phyloP scores from a whole-genome alignment of 805 yeast species.

The Barnettozyma sucrosica region DNA sequence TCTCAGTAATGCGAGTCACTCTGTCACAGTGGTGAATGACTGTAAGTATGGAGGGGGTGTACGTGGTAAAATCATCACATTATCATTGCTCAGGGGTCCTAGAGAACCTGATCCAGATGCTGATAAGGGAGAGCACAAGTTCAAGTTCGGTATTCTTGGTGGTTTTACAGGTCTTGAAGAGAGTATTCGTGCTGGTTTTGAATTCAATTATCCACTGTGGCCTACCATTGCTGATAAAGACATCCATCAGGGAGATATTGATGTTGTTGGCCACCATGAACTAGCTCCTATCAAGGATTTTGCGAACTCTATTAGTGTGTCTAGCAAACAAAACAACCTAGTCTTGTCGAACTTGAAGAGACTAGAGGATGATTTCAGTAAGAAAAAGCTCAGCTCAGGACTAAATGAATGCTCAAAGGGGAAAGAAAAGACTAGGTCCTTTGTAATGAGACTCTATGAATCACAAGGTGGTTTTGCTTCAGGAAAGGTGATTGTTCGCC shows the following conservation, averaged over 20 bases:
- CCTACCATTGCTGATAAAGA: background rate
- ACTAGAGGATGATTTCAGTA: slow-evolving; percentile 71
- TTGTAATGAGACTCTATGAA: slow-evolving; percentile 78
- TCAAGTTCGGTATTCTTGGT: slow-evolving; percentile 46
- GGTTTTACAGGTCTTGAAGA: slow-evolving; percentile 54
- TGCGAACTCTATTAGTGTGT: slow-evolving; percentile 15
- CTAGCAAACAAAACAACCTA: slow-evolving; percentile 45
- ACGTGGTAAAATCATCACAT: slow-evolving; percentile 87
- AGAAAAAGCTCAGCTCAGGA: slow-evolving; percentile 1
- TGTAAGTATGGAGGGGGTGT: slow-evolving; percentile 88
- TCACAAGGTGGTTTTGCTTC: slow-evolving; percentile 73
- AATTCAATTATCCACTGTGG: slow-evolving; percentile 54
- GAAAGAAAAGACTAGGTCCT: slow-evolving; percentile 37
- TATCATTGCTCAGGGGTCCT: slow-evolving; percentile 83
- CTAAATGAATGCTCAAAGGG: slow-evolving; percentile 27
- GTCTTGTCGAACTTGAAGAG: slow-evolving; percentile 77
- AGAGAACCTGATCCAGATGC: slow-evolving; percentile 94
- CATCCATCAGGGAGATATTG: background rate
- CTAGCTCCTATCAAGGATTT: background rate
- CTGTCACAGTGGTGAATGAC: slow-evolving; percentile 80
- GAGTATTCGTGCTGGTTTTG: slow-evolving; percentile 70
- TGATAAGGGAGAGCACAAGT: slow-evolving; percentile 83
- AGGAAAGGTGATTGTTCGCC: slow-evolving; percentile 44
- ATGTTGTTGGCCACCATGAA: background rate
- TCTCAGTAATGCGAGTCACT: slow-evolving; percentile 78